Percentiles rank a stretch among this genome's conserved stretches.
phyloP scores from a whole-genome alignment of 352 stramenopile genomes.

The Phytophthora citrophthora region DNA sequence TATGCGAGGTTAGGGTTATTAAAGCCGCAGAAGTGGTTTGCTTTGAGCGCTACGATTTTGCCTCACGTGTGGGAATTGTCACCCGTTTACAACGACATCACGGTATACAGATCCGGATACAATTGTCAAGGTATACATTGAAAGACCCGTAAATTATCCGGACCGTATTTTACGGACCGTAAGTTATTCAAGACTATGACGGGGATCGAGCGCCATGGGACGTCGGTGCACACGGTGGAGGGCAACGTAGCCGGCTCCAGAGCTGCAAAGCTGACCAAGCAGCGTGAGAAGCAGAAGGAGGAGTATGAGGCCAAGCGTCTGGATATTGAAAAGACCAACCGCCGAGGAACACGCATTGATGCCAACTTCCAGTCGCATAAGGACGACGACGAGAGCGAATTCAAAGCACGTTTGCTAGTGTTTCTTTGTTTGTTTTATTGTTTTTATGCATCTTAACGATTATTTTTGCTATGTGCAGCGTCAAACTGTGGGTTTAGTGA shows the following conservation, averaged over 20 bases:
- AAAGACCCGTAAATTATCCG: no score
- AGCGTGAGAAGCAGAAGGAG: conserved; percentile 93
- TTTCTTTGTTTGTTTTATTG: background rate
- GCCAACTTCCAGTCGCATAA: conserved; percentile 90
- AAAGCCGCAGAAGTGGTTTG: no score
- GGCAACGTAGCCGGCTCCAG: conserved; percentile 94
- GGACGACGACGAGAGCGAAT: conserved; percentile 85
- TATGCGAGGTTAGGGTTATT: no score
- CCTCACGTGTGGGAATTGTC: no score
- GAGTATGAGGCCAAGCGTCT: conserved; percentile 94
- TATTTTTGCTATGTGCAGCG: conserved; percentile 40
- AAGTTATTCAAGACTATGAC: conserved; percentile 36
- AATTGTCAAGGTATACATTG: no score
- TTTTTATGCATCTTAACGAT: background rate
- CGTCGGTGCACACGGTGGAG: conserved; percentile 96
- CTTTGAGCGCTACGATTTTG: no score
- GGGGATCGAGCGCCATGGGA: conserved; percentile 82
- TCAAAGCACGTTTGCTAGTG: conserved; percentile 60
- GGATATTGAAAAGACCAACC: conserved; percentile 87
- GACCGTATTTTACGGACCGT: no score
- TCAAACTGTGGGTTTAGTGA: conserved; percentile 94
- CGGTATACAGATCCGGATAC: no score
- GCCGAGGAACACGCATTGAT: conserved; percentile 89
- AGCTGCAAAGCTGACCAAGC: conserved; percentile 90
- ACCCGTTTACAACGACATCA: no score